Evolutionary conservation across 176 grass and related monocot genomes (phyloP), one percentile per base, ranked within the genome.

Genomic region (Zizania latifolia): DNA sequence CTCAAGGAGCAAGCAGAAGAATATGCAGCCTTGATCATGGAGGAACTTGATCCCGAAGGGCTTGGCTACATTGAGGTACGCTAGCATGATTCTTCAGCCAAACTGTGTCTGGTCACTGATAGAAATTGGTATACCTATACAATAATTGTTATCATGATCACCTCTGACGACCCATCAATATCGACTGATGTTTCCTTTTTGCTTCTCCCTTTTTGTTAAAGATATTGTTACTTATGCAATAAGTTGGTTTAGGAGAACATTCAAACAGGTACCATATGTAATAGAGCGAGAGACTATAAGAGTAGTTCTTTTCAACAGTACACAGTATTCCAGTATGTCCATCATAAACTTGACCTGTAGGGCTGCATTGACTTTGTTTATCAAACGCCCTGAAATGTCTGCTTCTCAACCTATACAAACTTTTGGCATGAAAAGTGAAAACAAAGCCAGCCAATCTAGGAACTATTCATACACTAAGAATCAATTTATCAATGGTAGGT

Each of bases 41-140:
- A 97, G 81, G 94, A 97, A 23, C 80, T 97, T 23, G 94, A 97
- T 76, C 94, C 94, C 10, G 94, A 97, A 86, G 80, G 68, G 34
- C 90, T 97, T 32, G 94, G 94, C 65, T 97, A 97, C 90, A 89
- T 97, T 64, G 94, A 97, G 88, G 94, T 97, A 58, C 78, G 55
- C 39, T 39, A 34, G 5, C n/a, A 78, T 67, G 10, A 58, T 58
- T 37, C 10, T 41, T 72, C 43, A 46, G 37, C 29, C 6, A 16
- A n/a, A 51, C 54, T 21, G 29, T 37, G 10, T 46, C 57, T 68
- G 22, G 28, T 28, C 38, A 69, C 3, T 75, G 50, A 10, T 36
- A 45, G 29, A 30, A 62, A 21, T 76, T 48, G 41, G 50, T 75
- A 12, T n/a, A n/a, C n/a, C n/a, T n/a, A n/a, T 28, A 58, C 23